A percentile compares a stretch with the other conserved stretches of the same genome.
phyloP scores from a whole-genome alignment of 768 basidiomycete species.

The Amanita rimosa region DNA sequence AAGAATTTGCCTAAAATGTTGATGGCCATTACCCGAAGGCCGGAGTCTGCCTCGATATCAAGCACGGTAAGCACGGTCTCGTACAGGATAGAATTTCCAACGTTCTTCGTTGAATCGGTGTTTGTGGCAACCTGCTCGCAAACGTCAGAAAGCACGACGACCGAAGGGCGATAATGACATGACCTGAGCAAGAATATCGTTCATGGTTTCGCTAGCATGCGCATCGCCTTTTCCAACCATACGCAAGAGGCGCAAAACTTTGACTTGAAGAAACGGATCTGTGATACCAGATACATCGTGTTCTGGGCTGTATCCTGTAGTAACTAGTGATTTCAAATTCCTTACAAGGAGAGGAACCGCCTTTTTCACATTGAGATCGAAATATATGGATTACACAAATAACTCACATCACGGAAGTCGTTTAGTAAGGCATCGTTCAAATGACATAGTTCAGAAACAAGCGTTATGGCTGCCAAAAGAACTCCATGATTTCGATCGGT shows the following conservation, averaged over 20 bases:
- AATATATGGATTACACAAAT: background rate
- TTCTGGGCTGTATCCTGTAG: conserved; percentile 96
- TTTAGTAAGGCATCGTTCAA: conserved; percentile 60
- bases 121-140: conserved; percentile 88
- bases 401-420: conserved; percentile 81
- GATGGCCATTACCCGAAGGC: conserved; percentile 97
- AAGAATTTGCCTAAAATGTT: conserved; percentile 98
- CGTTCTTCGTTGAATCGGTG: conserved; percentile 95
- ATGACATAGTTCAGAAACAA: conserved; percentile 91
- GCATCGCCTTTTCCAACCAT: conserved; percentile 80
- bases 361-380: conserved; percentile 25
- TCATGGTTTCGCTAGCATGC: conserved; percentile 92
- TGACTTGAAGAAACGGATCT: conserved; percentile 91
- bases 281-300: conserved; percentile 99
- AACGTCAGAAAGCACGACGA: background rate
- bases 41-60: conserved; percentile 95
- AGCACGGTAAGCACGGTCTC: conserved; percentile 94
- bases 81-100: conserved; percentile 95
- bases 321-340: conserved; percentile 88
- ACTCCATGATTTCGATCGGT: conserved; percentile 97
- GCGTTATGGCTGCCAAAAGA: conserved; percentile 84
- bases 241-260: conserved; percentile 80
- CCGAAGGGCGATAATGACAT: background rate
- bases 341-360: conserved; percentile 89
- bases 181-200: conserved; percentile 82